Percentiles rank a stretch among this genome's conserved stretches.
Evolutionary conservation across 805 yeast species (phyloP).

Genomic region (Middelhovenomyces tepae): DNA sequence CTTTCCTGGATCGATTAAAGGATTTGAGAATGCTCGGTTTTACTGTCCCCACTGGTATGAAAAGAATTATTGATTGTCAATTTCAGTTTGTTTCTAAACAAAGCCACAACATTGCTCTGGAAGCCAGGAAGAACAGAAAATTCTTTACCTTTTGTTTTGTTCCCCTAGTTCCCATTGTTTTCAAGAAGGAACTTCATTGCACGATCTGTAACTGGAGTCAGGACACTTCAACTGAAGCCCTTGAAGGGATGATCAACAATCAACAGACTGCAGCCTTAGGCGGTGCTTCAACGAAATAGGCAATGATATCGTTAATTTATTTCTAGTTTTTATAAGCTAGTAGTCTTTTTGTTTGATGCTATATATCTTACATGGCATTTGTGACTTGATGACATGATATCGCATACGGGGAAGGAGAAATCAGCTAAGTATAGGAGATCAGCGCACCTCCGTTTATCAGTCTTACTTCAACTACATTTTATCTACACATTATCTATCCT

Average conservation of each 20-base stretch:
- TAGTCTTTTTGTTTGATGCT: conserved; percentile 1
- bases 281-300: no score
- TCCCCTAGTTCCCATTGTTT: conserved; percentile 22
- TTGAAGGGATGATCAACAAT: conserved; percentile 18
- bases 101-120: conserved; percentile 16
- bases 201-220: conserved; percentile 20
- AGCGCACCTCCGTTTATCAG: no score
- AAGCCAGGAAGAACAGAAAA: conserved; percentile 21
- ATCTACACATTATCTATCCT: no score
- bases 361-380: neutral
- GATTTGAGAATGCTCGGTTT: no score
- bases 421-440: conserved; percentile 5
- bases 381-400: conserved; percentile 1
- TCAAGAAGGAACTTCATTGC: conserved; percentile 10
- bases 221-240: conserved; percentile 14
- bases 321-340: neutral
- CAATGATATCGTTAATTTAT: no score
- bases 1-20: no score
- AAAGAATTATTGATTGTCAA: no score
- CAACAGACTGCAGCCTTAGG: no score
- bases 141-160: conserved; percentile 26
- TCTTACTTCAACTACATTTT: no score
- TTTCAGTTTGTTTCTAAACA: conserved; percentile 1
- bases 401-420: neutral
- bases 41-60: no score